Evolutionary conservation across 2,329 filamentous ascomycete species (phyloP), one percentile per base, ranked within the genome.

Genomic region (Penicillium corylophilum): DNA sequence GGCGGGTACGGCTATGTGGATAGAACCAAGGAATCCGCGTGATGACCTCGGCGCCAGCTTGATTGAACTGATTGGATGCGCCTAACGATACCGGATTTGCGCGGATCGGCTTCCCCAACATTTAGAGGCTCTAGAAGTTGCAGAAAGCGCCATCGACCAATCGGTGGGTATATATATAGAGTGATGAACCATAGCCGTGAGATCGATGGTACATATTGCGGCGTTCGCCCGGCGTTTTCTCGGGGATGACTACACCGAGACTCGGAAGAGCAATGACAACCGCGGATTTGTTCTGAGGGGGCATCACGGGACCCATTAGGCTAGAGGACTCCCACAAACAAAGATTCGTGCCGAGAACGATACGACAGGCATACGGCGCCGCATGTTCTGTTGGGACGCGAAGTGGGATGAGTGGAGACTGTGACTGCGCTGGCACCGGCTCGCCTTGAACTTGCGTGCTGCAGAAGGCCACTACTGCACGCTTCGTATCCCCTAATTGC

Each of bases 391-490:
- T 50, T 56, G 56, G 50, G 56, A 42, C 44, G 20, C 53, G 45
- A 56, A 56, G 55, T 58, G 57, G 57, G 55, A 60, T 54, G 44
- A 42, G 57, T 60, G 57, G 59, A 54, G 46, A 42, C 44, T 12
- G 12, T n/a, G 20, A 23, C 6, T 41, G 39, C 13, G 36, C 22
- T 23, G 39, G 39, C 39, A 41, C 12, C 39, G 39, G 33, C 35
- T 38, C 35, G 35, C 18, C 18, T 12, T 20, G 35, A 38, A 38
- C 35, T 20, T 13, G 18, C 35, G 20, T 13, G 18, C 18, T 41
- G 9, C 8, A 16, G 39, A 16, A 15, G 16, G 13, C 12, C 15
- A 16, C 39, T 41, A 41, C 39, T 41, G 39, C 39, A 26, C 38
- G 38, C 39, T 26, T 41, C 15, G 22, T 26, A 41, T 41, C 13